A percentile compares a stretch with the other conserved stretches of the same genome.
Evolutionary conservation across 352 stramenopile genomes (phyloP).

Genomic region (Plasmopara halstedii): DNA sequence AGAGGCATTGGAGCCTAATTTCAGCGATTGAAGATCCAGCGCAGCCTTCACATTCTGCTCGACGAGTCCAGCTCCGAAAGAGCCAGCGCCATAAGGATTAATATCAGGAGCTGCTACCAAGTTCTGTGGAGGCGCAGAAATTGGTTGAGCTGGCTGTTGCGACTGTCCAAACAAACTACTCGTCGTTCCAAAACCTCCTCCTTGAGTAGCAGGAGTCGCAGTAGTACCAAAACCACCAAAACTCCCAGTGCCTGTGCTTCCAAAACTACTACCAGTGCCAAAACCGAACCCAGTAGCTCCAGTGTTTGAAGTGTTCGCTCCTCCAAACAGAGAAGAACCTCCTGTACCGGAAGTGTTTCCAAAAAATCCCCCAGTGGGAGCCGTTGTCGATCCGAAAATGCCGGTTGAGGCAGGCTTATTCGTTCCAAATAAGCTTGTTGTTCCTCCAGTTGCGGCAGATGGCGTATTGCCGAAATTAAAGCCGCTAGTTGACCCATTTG

Average conservation of each 20-base stretch:
- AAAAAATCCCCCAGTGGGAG: conserved; percentile 27
- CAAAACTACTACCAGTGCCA: conserved; percentile 27
- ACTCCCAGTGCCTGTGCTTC: conserved; percentile 19
- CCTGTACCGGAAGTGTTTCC: conserved; percentile 18
- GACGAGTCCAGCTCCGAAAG: conserved; percentile 44
- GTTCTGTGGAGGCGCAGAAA: conserved; percentile 30
- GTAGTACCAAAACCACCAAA: conserved; percentile 43
- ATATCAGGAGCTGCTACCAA: conserved; percentile 50
- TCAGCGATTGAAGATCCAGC: conserved; percentile 50
- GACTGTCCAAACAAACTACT: conserved; percentile 28
- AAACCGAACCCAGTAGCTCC: conserved; percentile 37
- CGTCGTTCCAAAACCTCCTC: conserved; percentile 26
- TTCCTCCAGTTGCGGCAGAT: conserved; percentile 15
- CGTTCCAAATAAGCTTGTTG: conserved; percentile 33
- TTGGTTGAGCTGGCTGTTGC: conserved; percentile 22
- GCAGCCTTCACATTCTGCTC: conserved; percentile 60
- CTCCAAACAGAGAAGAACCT: conserved; percentile 36
- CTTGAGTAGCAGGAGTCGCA: conserved; percentile 18
- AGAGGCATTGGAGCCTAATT: conserved; percentile 37
- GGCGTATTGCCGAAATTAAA: conserved; percentile 36
- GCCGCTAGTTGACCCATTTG: conserved; percentile 22
- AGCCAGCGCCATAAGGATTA: conserved; percentile 49
- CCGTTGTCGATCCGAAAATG: conserved; percentile 33
- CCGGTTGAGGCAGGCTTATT: conserved; percentile 27
- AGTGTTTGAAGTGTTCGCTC: conserved; percentile 17